Evolutionary conservation across 352 stramenopile genomes (phyloP).

Genomic region (Pythium pectinolyticum): DNA sequence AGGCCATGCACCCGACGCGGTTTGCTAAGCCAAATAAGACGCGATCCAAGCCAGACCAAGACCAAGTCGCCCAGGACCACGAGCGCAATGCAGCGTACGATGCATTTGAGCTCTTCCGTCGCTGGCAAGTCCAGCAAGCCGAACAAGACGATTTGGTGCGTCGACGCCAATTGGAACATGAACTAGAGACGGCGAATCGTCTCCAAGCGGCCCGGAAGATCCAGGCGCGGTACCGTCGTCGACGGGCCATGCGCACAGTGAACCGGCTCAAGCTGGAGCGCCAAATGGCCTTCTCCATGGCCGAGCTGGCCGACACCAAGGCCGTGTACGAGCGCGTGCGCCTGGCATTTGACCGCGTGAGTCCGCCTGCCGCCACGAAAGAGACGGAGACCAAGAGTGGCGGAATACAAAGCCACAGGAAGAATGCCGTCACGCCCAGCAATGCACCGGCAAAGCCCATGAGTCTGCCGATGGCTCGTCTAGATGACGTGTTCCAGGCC

Average conservation of each 20-base stretch:
- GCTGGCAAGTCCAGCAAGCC: constrained; percentile 63
- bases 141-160: constrained; percentile 48
- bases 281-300: constrained; percentile 45
- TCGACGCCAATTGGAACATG: constrained; percentile 31
- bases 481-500: constrained; percentile 43
- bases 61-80: constrained; percentile 40
- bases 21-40: constrained; percentile 28
- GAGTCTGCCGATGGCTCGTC: constrained; percentile 42
- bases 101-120: constrained; percentile 61
- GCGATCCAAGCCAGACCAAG: constrained; percentile 17
- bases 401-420: constrained; percentile 35
- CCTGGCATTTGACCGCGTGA: constrained; percentile 40
- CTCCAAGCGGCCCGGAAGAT: constrained; percentile 54
- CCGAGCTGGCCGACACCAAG: constrained; percentile 49
- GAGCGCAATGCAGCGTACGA: constrained; percentile 51
- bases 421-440: constrained; percentile 3
- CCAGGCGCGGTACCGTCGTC: constrained; percentile 62
- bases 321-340: constrained; percentile 47
- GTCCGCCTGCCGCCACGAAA: neutral
- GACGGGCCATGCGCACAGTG: constrained; percentile 50
- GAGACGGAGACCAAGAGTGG: too few relatives aligned
- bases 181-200: constrained; percentile 26
- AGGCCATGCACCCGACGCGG: constrained; percentile 20
- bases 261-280: constrained; percentile 49
- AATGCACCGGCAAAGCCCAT: constrained; percentile 20